A percentile compares a stretch with the other conserved stretches of the same genome.
These are phyloP conservation scores for Berkeleyomyces basicola DNA, from an alignment of 2,329 filamentous ascomycete species.

Conservation along the genomic window DNA sequence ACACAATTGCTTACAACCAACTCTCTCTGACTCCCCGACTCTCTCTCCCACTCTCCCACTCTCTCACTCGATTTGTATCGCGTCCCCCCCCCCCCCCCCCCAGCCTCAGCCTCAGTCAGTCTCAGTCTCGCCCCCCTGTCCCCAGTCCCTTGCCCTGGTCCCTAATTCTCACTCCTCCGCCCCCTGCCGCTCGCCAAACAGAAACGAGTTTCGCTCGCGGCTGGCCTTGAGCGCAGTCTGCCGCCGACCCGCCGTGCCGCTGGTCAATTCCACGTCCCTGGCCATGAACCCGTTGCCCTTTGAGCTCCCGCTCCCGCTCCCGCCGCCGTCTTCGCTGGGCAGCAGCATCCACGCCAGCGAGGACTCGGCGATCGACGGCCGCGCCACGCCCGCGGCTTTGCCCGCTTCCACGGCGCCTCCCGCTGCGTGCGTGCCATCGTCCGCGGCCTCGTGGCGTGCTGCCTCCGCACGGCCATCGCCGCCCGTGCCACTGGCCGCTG, in stretches of 20 bases:
- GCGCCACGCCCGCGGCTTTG: constrained; percentile 14
- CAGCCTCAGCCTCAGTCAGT: no score
- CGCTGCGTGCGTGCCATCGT: background rate
- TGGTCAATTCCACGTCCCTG: constrained; percentile 19
- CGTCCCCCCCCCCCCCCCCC: no score
- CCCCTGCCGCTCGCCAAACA: constrained; percentile 33
- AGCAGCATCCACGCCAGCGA: constrained; percentile 70
- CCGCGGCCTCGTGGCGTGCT: no score
- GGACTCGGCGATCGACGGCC: constrained; percentile 54
- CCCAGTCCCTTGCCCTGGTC: no score
- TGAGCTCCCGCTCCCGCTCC: constrained; percentile 16
- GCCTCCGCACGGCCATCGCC: no score
- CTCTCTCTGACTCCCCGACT: no score
- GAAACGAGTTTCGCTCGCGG: constrained; percentile 40
- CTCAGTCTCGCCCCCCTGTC: no score
- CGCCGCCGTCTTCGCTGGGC: constrained; percentile 26
- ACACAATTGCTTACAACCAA: no score
- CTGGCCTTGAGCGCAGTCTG: constrained; percentile 19
- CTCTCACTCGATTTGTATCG: no score
- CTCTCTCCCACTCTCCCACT: no score
- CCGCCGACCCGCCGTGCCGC: constrained; percentile 14
- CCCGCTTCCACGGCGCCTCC: background rate
- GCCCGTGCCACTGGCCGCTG: no score
- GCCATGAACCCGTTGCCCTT: constrained; percentile 15
- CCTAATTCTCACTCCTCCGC: no score